Percentiles rank a stretch among this genome's conserved stretches.
phyloP scores from a whole-genome alignment of 2,329 filamentous ascomycete species.

The Tolypocladium amazonense region DNA sequence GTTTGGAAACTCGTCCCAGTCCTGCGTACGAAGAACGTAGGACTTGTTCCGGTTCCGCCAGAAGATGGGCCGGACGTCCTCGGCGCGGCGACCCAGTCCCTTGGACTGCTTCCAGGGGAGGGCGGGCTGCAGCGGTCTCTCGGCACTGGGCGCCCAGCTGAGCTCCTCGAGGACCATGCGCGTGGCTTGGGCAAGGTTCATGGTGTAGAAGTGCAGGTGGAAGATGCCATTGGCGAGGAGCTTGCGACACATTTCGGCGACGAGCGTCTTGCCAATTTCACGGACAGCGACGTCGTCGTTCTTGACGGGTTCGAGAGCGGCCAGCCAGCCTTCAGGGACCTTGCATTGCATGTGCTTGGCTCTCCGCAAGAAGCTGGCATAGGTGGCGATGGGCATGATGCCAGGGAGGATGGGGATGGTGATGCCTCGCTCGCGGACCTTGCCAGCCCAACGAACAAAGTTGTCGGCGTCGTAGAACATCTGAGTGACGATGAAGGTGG shows the following conservation, averaged over 20 bases:
- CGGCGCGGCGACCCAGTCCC: slow-evolving; percentile 74
- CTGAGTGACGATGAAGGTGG: slow-evolving; percentile 90
- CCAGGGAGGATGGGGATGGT: slow-evolving; percentile 73
- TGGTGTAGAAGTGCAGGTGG: slow-evolving; percentile 97
- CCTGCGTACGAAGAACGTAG: slow-evolving; percentile 88
- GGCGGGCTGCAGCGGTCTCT: slow-evolving; percentile 75
- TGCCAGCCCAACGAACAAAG: slow-evolving; percentile 82
- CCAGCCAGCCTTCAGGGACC: slow-evolving; percentile 71
- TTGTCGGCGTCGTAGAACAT: slow-evolving; percentile 99
- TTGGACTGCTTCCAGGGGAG: slow-evolving; percentile 95
- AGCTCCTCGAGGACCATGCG: slow-evolving; percentile 91
- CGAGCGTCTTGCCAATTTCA: slow-evolving; percentile 76
- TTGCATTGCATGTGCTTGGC: slow-evolving; percentile 85
- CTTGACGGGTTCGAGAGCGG: slow-evolving; percentile 81
- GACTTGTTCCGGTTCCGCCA: slow-evolving; percentile 97
- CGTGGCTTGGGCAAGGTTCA: slow-evolving; percentile 94
- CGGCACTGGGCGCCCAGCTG: slow-evolving; percentile 64
- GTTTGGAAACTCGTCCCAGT: slow-evolving; percentile 99
- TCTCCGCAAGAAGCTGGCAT: slow-evolving; percentile 81
- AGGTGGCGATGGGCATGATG: slow-evolving; percentile 85
- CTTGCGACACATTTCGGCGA: slow-evolving; percentile 82
- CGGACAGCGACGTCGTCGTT: slow-evolving; percentile 91
- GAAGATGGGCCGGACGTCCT: slow-evolving; percentile 96
- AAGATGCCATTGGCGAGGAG: slow-evolving; percentile 73
- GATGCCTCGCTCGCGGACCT: slow-evolving; percentile 77